Evolutionary conservation across 78 protist species (phyloP), one percentile per base, ranked within the genome.

Genomic region (Chrysochromulina parva): DNA sequence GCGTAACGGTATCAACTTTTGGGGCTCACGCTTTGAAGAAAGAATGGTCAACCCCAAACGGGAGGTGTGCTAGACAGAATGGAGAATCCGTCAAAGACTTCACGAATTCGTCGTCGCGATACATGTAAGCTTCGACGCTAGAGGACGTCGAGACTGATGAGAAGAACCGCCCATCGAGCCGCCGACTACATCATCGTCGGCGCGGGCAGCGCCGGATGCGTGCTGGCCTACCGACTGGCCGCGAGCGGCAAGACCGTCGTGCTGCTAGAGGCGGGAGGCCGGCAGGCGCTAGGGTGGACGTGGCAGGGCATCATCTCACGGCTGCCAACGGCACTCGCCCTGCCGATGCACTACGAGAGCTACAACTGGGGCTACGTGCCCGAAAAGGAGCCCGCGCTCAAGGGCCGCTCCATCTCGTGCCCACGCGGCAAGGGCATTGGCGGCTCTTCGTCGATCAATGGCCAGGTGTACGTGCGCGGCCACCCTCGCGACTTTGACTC

Each of bases 371-470:
- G 53, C 53, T 93, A 65, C 65, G 55, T 6, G 69, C 14, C 92
- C 6, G 82, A 24, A 26, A 85, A 92, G 3, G 89, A 93, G 80
- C 17, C 71, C 5, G 48, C 47, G 19, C 78, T 88, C 2, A 52
- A 55, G 22, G 87, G 90, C 24, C 80, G 92, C 17, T 6, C 4
- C 38, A 2, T 73, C 58, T 74, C 3, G 55, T 90, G 57, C 13
- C 95, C 95, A 17, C 91, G 95, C 3, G 95, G 95, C 58, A 58
- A 81, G 57, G 88, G 47, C 22, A 26, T 90, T 2, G 92, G 92
- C 57, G 92, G 95, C 19, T 93, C 90, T 38, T 89, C 92, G 59
- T 28, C 88, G 19, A 93, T 93, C 89, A 93, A 93, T 48, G 95
- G 89, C 47, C 89, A 89, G 95, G 76, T 89, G 22, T 93, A 55